Base-by-base conservation (phyloP, 1,284 basidiomycete species). In the Tilletiaria anomala region DNA sequence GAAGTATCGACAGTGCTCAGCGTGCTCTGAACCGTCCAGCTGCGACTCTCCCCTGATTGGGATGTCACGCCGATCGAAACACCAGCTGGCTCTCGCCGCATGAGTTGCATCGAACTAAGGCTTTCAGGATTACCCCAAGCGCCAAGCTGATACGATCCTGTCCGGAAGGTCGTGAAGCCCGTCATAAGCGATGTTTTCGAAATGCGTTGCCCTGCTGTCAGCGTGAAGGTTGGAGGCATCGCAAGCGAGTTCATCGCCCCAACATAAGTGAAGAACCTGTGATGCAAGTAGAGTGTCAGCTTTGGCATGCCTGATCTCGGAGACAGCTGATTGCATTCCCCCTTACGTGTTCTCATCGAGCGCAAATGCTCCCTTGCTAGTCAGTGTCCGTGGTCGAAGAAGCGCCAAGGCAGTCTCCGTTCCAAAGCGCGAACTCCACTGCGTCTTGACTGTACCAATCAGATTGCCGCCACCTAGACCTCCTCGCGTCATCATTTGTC, bases 401-500 rank as follows among this genome's bases (percentile, higher is more conserved):
- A 71, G 50, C 1, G 70, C 70, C 18, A 68, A 62, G n/a, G 47
- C 57, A 15, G 55, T 17, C 22, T 66, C 63, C 20, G 53, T 54
- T 61, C 31, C 68, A 6, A 80, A 61, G 26, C 73, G 70, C 11
- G 76, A 76, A 17, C 74, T 76, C 59, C 75, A 74, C 47, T 79
- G 78, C 53, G 80, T 76, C 44, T 75, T 74, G 37, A 82, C 51
- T 4, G 77, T 77, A 34, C 76, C 78, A 33, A 74, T 58, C 43
- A 80, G 60, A 42, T 72, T 73, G 14, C 72, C 73, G 5, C 70
- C 72, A 6, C 72, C 71, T 14, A 59, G 53, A 5, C 69, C 64
- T 35, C 59, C 59, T 18, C 69, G 51, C 5, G 59, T 57, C 17
- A 70, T 57, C 63, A 72, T 70, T 40, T 72, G 70, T 2, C 59